Evolutionary conservation across 2,329 filamentous ascomycete genomes (phyloP).

Genomic region (Mycosphaerelloides madeirae): DNA sequence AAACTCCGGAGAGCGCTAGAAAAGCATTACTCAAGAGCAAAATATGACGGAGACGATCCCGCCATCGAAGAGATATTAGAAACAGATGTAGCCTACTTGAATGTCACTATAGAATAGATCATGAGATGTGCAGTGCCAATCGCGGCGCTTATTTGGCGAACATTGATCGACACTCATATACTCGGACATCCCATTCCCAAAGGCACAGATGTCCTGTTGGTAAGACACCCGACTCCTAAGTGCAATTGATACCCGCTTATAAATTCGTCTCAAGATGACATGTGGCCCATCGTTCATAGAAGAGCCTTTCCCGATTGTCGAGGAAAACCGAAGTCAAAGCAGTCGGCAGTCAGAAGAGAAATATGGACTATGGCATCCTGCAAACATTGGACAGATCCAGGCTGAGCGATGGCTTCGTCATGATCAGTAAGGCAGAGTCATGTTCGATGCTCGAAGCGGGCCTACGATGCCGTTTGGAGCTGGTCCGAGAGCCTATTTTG

Average conservation of each 20-base stretch:
- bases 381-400: slow-evolving; percentile 32
- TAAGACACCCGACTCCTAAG: slow-evolving; percentile 22
- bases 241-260: too few species aligned
- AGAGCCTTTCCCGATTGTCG: slow-evolving; percentile 25
- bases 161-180: slow-evolving; percentile 37
- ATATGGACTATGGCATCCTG: slow-evolving; percentile 25
- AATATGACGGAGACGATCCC: slow-evolving; percentile 20
- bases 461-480: slow-evolving; percentile 35
- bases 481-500: slow-evolving; percentile 37
- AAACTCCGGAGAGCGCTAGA: slow-evolving; percentile 33
- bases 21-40: slow-evolving; percentile 23
- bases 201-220: slow-evolving; percentile 34
- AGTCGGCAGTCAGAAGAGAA: slow-evolving; percentile 22
- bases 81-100: slow-evolving; percentile 35
- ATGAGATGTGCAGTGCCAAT: slow-evolving; percentile 28
- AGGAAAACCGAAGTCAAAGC: slow-evolving; percentile 28
- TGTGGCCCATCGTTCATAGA: too few species aligned
- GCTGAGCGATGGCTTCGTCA: slow-evolving; percentile 39
- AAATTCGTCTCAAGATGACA: too few species aligned
- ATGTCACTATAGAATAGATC: slow-evolving; percentile 41
- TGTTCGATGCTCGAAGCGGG: slow-evolving; percentile 34
- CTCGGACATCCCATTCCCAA: slow-evolving; percentile 40
- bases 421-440: slow-evolving; percentile 24
- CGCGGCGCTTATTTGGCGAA: slow-evolving; percentile 29
- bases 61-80: slow-evolving; percentile 31